Conservation (phyloP, 768 basidiomycete genomes). For the Mycena olivaceomarginata region DNA sequence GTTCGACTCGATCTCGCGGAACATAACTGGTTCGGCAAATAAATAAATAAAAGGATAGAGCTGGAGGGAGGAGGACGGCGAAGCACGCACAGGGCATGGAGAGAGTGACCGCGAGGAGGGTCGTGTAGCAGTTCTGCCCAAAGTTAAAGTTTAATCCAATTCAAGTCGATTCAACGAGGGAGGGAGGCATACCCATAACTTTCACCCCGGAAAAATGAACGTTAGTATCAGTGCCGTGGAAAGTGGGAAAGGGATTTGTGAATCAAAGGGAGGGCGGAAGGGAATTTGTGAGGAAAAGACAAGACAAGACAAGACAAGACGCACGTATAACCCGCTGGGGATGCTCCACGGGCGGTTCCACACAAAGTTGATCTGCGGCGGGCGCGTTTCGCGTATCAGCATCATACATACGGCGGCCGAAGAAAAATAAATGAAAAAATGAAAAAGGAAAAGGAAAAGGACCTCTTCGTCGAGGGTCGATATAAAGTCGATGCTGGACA, state of each 20-base stretch:
- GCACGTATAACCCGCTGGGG: constrained; percentile 20
- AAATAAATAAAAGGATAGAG: background rate
- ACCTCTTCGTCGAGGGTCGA: constrained; percentile 27
- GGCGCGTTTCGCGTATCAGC: background rate
- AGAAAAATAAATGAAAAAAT: too few relatives aligned
- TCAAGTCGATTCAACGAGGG: background rate
- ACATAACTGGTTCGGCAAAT: background rate
- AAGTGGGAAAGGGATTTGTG: too few relatives aligned
- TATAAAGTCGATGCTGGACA: constrained; percentile 7
- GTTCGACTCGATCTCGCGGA: constrained; percentile 5
- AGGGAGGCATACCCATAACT: too few relatives aligned
- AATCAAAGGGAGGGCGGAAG: too few relatives aligned
- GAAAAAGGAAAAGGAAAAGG: too few relatives aligned
- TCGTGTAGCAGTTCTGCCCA: constrained; percentile 31
- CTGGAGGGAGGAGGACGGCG: too few relatives aligned
- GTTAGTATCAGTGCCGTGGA: too few relatives aligned
- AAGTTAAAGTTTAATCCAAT: too few relatives aligned
- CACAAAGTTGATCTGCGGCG: constrained; percentile 17
- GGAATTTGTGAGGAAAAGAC: too few relatives aligned
- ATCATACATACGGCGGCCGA: too few relatives aligned
- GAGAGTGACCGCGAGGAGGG: constrained; percentile 17
- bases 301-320: background rate
- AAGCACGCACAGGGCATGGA: constrained; percentile 8
- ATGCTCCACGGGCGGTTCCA: constrained; percentile 25
- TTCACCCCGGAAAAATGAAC: too few relatives aligned